Conservation (phyloP, 78 protist species). For the Dictyostelium intermedium region DNA sequence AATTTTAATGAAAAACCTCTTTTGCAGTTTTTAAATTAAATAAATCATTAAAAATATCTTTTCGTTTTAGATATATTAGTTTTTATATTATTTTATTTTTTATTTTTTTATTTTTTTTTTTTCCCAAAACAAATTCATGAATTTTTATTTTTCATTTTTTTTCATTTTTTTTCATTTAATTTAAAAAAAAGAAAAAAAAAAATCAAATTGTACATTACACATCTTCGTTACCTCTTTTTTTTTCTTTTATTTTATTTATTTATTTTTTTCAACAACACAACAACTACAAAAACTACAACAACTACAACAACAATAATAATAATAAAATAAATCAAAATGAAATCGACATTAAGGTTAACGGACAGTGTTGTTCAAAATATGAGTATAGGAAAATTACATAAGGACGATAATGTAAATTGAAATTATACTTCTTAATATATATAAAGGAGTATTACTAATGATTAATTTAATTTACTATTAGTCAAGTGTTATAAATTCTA, state of each 20-base stretch:
- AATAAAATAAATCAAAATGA: background rate
- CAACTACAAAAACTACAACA: background rate
- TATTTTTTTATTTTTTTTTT: background rate
- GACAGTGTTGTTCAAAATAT: conserved; percentile 37
- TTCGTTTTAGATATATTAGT: background rate
- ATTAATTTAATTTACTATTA: background rate
- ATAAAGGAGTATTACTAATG: background rate
- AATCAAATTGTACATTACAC: too few relatives aligned
- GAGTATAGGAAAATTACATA: conserved; percentile 75
- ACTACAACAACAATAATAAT: background rate
- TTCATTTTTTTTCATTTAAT: too few relatives aligned
- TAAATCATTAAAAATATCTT: background rate
- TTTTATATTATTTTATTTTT: too few relatives aligned
- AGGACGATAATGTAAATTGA: conserved; percentile 54
- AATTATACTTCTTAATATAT: background rate
- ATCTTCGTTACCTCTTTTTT: too few relatives aligned
- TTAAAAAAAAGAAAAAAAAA: too few relatives aligned
- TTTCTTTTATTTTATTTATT: background rate
- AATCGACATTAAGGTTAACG: conserved; percentile 7
- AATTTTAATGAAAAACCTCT: too few relatives aligned
- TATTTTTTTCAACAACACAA: background rate
- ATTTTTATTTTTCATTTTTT: too few relatives aligned
- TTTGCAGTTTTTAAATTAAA: too few relatives aligned
- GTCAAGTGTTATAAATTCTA: conserved; percentile 54
- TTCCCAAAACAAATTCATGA: background rate